Evolutionary conservation across 495 filamentous ascomycete species (phyloP).

Genomic region (Jackrogersella multiformis): DNA sequence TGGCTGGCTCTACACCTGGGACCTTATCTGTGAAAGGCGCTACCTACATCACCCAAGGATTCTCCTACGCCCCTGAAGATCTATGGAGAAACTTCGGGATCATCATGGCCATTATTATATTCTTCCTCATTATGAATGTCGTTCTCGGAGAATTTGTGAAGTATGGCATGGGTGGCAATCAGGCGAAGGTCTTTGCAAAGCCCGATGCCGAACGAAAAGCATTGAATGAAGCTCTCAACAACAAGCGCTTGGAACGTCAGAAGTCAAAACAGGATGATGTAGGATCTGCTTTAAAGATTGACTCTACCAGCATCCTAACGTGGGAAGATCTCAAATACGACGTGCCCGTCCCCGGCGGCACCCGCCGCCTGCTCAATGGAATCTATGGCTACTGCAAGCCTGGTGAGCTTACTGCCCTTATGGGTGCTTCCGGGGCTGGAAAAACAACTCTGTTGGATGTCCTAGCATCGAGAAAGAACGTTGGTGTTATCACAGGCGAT

Average conservation of each 20-base stretch:
- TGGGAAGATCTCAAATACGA: slow-evolving; percentile 84
- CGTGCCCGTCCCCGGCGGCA: slow-evolving; percentile 74
- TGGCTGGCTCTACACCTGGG: slow-evolving; percentile 72
- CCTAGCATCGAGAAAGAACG: slow-evolving; percentile 77
- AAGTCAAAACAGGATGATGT: slow-evolving; percentile 58
- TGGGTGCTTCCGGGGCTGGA: slow-evolving; percentile 87
- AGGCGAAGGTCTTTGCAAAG: slow-evolving; percentile 75
- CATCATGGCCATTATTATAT: slow-evolving; percentile 71
- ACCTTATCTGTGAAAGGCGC: slow-evolving; percentile 65
- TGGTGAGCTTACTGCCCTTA: slow-evolving; percentile 79
- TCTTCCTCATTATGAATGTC: slow-evolving; percentile 73
- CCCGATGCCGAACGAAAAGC: slow-evolving; percentile 74
- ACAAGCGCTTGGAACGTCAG: slow-evolving; percentile 65
- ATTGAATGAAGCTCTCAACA: slow-evolving; percentile 70
- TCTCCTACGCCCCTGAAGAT: slow-evolving; percentile 66
- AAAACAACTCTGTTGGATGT: slow-evolving; percentile 88
- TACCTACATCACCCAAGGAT: slow-evolving; percentile 69
- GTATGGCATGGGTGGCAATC: slow-evolving; percentile 80
- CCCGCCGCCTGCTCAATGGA: slow-evolving; percentile 72
- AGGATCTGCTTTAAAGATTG: slow-evolving; percentile 68
- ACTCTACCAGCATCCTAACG: slow-evolving; percentile 75
- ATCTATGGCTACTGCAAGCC: slow-evolving; percentile 83
- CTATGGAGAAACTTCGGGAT: slow-evolving; percentile 84
- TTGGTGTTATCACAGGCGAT: slow-evolving; percentile 78
- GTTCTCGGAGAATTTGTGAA: slow-evolving; percentile 79